Conservation (phyloP, 352 stramenopile species). For the Phytophthora syringae region DNA sequence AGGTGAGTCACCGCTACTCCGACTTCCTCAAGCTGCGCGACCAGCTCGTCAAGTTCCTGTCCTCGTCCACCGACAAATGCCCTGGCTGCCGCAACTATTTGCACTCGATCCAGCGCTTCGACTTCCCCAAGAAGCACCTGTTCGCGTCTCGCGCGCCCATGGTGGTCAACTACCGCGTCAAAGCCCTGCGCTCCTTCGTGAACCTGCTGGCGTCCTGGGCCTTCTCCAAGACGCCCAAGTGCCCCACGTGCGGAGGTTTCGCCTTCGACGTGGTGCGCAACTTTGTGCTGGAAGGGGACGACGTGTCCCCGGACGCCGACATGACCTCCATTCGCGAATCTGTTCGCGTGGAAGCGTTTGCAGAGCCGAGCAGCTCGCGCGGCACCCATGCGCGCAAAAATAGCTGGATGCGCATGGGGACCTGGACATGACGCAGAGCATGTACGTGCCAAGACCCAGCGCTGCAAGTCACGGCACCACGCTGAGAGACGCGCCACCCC, state of each 20-base stretch:
- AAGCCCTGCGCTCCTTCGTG: slow-evolving; percentile 84
- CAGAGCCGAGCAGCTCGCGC: slow-evolving; percentile 37
- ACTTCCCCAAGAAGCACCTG: slow-evolving; percentile 89
- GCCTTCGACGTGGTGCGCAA: slow-evolving; percentile 84
- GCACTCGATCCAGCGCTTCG: slow-evolving; percentile 77
- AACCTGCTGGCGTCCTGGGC: slow-evolving; percentile 83
- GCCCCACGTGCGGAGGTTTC: slow-evolving; percentile 80
- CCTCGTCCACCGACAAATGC: slow-evolving; percentile 69
- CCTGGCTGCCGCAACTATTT: slow-evolving; percentile 84
- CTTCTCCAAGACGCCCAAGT: slow-evolving; percentile 87
- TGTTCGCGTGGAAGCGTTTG: slow-evolving; percentile 68
- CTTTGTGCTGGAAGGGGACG: slow-evolving; percentile 73
- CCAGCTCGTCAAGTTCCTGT: slow-evolving; percentile 83
- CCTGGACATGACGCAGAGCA: slow-evolving; percentile 42
- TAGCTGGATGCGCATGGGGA: slow-evolving; percentile 59
- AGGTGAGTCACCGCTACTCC: slow-evolving; percentile 86
- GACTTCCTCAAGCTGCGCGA: slow-evolving; percentile 82
- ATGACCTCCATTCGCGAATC: slow-evolving; percentile 78
- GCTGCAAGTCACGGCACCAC: too few relatives aligned
- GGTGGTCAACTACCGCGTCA: slow-evolving; percentile 87
- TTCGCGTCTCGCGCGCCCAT: slow-evolving; percentile 78
- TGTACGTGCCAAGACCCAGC: slow-evolving; percentile 30
- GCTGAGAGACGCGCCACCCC: slow-evolving; percentile 6
- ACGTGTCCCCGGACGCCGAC: slow-evolving; percentile 55
- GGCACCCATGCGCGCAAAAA: slow-evolving; percentile 42